Evolutionary conservation across 1,139 yeast genomes (phyloP).

Genomic region (Barnettozyma hawaiiensis): DNA sequence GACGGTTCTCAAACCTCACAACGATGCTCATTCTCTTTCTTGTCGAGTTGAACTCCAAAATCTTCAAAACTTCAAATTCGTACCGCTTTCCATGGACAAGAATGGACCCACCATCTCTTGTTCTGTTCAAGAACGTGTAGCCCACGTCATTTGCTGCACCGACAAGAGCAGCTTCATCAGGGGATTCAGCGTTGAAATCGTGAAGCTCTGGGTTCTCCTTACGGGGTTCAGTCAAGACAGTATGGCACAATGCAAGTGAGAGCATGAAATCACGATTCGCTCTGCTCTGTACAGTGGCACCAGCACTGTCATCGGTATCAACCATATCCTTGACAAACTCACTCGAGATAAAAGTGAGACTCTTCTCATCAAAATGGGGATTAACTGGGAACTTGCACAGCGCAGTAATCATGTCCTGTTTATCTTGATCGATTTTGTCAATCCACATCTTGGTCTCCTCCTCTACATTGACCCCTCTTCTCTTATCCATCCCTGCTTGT

Average conservation of each 20-base stretch:
- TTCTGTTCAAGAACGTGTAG: slow-evolving; percentile 69
- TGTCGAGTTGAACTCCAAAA: slow-evolving; percentile 82
- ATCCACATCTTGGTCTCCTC: slow-evolving; percentile 62
- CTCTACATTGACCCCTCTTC: slow-evolving; percentile 77
- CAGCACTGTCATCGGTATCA: slow-evolving; percentile 38
- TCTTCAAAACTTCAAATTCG: slow-evolving; percentile 70
- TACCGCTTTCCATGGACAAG: slow-evolving; percentile 68
- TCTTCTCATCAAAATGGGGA: slow-evolving; percentile 50
- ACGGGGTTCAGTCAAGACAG: slow-evolving; percentile 74
- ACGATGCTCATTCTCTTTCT: slow-evolving; percentile 97
- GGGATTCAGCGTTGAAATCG: slow-evolving; percentile 88
- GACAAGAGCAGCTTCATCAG: slow-evolving; percentile 96
- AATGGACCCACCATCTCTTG: slow-evolving; percentile 63
- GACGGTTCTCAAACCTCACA: slow-evolving; percentile 47
- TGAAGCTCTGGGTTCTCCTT: slow-evolving; percentile 51
- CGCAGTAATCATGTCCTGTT: slow-evolving; percentile 54
- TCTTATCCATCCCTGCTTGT: slow-evolving; percentile 82
- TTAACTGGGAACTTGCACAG: slow-evolving; percentile 45
- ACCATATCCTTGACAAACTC: slow-evolving; percentile 51
- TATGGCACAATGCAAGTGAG: slow-evolving; percentile 85
- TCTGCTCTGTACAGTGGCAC: slow-evolving; percentile 46
- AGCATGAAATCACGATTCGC: slow-evolving; percentile 78
- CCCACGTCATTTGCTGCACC: slow-evolving; percentile 93
- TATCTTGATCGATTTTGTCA: slow-evolving; percentile 57
- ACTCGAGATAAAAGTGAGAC: slow-evolving; percentile 74